These are phyloP conservation scores for Paraphaeosphaeria sporulosa DNA, from an alignment of 2,329 filamentous ascomycete species.

Conservation along the genomic window DNA sequence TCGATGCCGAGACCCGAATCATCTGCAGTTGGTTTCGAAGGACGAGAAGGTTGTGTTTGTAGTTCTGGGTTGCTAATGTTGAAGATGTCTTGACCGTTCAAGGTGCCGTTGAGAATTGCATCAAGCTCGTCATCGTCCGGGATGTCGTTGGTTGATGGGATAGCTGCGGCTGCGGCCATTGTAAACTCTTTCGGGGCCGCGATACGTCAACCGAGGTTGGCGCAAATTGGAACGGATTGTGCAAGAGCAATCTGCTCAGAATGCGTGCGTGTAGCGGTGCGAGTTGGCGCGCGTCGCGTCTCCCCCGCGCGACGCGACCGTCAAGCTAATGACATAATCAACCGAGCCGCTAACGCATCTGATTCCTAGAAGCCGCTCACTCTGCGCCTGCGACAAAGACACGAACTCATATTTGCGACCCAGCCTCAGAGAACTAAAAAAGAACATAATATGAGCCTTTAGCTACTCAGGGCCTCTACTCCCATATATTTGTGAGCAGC, in stretches of 20 bases:
- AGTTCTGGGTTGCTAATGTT: conserved; percentile 42
- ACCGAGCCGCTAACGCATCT: conserved; percentile 2
- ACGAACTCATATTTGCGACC: background rate
- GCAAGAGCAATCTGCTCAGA: background rate
- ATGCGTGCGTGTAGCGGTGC: too few relatives aligned
- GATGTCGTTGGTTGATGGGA: conserved; percentile 23
- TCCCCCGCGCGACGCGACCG: conserved; percentile 2
- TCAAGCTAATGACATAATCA: conserved; percentile 1
- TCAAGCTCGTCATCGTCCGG: conserved; percentile 61
- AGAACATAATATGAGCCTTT: background rate
- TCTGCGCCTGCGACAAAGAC: background rate
- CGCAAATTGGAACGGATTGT: too few relatives aligned
- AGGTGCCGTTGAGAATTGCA: conserved; percentile 79
- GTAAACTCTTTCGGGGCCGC: background rate
- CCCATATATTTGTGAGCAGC: background rate
- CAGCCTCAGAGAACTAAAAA: background rate
- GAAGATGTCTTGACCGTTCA: conserved; percentile 60
- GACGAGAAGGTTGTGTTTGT: conserved; percentile 15
- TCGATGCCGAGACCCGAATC: conserved; percentile 77
- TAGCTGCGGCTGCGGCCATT: conserved; percentile 31
- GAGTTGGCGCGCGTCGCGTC: too few relatives aligned
- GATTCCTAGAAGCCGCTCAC: background rate
- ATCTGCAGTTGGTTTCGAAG: conserved; percentile 38
- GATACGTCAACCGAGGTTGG: background rate
- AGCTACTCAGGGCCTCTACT: background rate